Percentiles rank a stretch among this genome's conserved stretches.
phyloP scores from a whole-genome alignment of 176 grass and related monocot genomes.

The Thinopyrum elongatum region DNA sequence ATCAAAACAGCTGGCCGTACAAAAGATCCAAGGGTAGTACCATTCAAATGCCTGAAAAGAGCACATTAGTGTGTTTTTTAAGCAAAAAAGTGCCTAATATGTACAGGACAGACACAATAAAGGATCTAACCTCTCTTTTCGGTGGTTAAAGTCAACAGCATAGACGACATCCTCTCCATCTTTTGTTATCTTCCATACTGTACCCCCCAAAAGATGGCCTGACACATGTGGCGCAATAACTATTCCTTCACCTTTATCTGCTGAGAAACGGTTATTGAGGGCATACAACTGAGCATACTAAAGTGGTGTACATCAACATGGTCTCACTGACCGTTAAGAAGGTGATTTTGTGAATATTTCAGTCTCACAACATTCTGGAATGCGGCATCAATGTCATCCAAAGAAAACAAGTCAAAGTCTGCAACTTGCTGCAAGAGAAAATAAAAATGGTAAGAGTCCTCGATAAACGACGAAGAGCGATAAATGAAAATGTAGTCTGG shows the following conservation, averaged over 20 bases:
- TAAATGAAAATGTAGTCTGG: not conserved
- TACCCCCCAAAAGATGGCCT: slow-evolving; percentile 93
- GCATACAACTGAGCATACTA: slow-evolving; percentile 9
- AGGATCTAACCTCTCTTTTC: slow-evolving; percentile 64
- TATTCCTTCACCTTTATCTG: slow-evolving; percentile 97
- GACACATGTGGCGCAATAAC: slow-evolving; percentile 91
- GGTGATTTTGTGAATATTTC: slow-evolving; percentile 86
- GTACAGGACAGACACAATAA: not conserved
- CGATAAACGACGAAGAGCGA: not conserved
- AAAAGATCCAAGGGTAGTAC: slow-evolving; percentile 81
- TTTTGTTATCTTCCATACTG: slow-evolving; percentile 98
- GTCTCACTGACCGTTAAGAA: slow-evolving; percentile 76
- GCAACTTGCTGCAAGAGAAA: slow-evolving; percentile 63
- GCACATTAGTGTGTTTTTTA: slow-evolving; percentile 7
- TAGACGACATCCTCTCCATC: slow-evolving; percentile 93
- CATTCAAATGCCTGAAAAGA: slow-evolving; percentile 89
- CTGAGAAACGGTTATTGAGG: slow-evolving; percentile 4
- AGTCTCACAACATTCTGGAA: slow-evolving; percentile 85
- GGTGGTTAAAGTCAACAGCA: slow-evolving; percentile 95
- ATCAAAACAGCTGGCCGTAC: slow-evolving; percentile 96
- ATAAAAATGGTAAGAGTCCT: slow-evolving; percentile 25
- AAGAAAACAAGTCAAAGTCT: slow-evolving; percentile 87
- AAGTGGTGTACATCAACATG: slow-evolving; percentile 9
- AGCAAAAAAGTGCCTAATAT: slow-evolving; percentile 1
- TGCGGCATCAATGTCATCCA: slow-evolving; percentile 86